These are phyloP conservation scores for Solioccasus polychromus DNA, from an alignment of 768 basidiomycete species.

Conservation along the genomic window DNA sequence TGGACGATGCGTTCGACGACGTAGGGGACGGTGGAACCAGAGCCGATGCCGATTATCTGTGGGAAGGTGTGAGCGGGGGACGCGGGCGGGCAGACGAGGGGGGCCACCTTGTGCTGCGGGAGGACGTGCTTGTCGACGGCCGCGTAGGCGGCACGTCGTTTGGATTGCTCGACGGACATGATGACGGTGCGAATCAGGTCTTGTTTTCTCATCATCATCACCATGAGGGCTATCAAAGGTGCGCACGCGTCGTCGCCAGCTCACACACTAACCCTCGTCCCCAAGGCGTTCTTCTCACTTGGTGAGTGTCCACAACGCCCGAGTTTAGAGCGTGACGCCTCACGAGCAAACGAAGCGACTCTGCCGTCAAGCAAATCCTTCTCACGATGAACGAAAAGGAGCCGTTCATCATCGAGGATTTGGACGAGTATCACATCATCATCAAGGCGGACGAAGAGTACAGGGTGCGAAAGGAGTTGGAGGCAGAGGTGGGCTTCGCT, in stretches of 20 bases:
- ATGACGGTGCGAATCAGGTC: too few species aligned
- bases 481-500: slow-evolving; percentile 60
- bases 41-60: slow-evolving; percentile 86
- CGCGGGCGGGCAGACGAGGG: slow-evolving; percentile 21
- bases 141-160: slow-evolving; percentile 87
- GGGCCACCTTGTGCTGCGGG: slow-evolving; percentile 75
- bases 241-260: slow-evolving; percentile 16
- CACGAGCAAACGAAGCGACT: slow-evolving; percentile 51
- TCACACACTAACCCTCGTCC: too few species aligned
- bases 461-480: slow-evolving; percentile 66
- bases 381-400: slow-evolving; percentile 77
- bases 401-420: slow-evolving; percentile 81
- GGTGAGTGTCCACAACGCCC: slow-evolving; percentile 38
- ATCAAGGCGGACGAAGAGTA: slow-evolving; percentile 83
- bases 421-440: slow-evolving; percentile 81
- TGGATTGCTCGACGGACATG: slow-evolving; percentile 67
- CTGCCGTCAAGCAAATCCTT: slow-evolving; percentile 87
- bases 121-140: slow-evolving; percentile 90
- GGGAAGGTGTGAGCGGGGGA: background rate
- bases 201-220: background rate
- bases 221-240: slow-evolving; percentile 71
- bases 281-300: slow-evolving; percentile 63
- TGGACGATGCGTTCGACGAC: slow-evolving; percentile 92
- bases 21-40: slow-evolving; percentile 93
- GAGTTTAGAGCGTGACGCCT: background rate